Conservation (phyloP, 352 stramenopile genomes). For the Phytopythium ostracodes region DNA sequence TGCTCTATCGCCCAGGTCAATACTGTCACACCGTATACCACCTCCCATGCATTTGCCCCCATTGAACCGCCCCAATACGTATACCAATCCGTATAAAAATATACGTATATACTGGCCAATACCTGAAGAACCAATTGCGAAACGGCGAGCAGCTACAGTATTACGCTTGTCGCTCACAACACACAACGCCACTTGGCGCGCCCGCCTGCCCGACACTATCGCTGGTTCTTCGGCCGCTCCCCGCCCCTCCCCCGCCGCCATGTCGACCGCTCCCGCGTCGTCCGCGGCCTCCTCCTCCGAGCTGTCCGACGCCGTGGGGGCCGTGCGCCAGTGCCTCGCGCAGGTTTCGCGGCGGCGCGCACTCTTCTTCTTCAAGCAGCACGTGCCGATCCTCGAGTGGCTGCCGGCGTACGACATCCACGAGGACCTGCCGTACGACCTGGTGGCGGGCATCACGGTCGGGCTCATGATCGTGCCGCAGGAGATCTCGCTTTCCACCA, state of each 20-base stretch:
- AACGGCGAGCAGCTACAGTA: no score
- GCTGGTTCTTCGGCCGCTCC: neutral
- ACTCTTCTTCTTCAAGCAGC: conserved; percentile 43
- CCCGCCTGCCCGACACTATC: no score
- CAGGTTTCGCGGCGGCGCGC: conserved; percentile 19
- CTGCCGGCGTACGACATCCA: conserved; percentile 49
- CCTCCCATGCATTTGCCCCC: no score
- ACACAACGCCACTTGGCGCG: neutral
- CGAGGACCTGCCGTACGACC: conserved; percentile 49
- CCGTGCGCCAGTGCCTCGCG: conserved; percentile 10
- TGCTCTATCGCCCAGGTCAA: neutral
- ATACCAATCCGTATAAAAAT: no score
- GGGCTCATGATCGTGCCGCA: conserved; percentile 90
- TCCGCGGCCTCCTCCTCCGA: neutral
- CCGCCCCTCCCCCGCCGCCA: neutral
- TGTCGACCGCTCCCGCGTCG: neutral
- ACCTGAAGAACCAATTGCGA: no score
- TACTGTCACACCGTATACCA: neutral
- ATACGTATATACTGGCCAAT: no score
- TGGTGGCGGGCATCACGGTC: conserved; percentile 52
- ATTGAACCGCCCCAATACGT: no score
- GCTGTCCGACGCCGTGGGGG: neutral
- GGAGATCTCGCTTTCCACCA: conserved; percentile 86
- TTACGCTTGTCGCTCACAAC: neutral
- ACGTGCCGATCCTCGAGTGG: conserved; percentile 60